phyloP scores from a whole-genome alignment of 2,329 filamentous ascomycete species.

The Colletotrichum salicis region DNA sequence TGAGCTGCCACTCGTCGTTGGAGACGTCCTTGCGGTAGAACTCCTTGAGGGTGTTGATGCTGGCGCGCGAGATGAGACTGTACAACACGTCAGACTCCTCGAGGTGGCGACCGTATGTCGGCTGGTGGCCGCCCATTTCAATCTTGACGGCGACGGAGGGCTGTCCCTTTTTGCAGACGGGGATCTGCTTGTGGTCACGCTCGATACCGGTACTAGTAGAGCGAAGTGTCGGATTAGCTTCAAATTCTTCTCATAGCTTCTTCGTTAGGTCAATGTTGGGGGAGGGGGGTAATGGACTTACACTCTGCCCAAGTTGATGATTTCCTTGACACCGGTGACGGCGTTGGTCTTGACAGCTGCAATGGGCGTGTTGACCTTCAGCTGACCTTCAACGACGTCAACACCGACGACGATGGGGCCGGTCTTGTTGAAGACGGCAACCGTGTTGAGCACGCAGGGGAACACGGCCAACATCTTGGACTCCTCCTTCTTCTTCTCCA shows the following conservation, averaged over 20 bases:
- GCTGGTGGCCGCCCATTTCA: constrained; percentile 91
- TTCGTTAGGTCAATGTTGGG: not conserved
- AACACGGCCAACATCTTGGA: constrained; percentile 96
- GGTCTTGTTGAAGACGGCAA: constrained; percentile 99
- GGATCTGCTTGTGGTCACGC: constrained; percentile 95
- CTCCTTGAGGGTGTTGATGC: constrained; percentile 95
- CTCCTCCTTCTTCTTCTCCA: constrained; percentile 95
- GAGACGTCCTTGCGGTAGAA: constrained; percentile 89
- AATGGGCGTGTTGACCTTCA: constrained; percentile 89
- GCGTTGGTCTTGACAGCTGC: constrained; percentile 86
- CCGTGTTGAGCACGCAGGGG: constrained; percentile 88
- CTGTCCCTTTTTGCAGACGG: constrained; percentile 92
- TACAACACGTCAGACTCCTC: constrained; percentile 92
- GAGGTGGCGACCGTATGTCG: constrained; percentile 91
- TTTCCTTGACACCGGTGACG: constrained; percentile 82
- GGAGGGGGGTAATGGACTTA: constrained; percentile 63
- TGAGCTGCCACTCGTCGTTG: constrained; percentile 93
- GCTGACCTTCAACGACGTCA: constrained; percentile 90
- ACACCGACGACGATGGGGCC: constrained; percentile 94
- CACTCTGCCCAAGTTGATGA: constrained; percentile 90
- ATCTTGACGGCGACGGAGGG: constrained; percentile 99
- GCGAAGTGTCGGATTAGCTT: constrained; percentile 44
- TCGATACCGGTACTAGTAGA: constrained; percentile 85
- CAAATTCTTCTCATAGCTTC: not conserved
- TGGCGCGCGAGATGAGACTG: constrained; percentile 85